Evolutionary conservation across 441 rosid genomes (phyloP), one percentile per base, ranked within the genome.

Genomic region (Croton laevigatus): DNA sequence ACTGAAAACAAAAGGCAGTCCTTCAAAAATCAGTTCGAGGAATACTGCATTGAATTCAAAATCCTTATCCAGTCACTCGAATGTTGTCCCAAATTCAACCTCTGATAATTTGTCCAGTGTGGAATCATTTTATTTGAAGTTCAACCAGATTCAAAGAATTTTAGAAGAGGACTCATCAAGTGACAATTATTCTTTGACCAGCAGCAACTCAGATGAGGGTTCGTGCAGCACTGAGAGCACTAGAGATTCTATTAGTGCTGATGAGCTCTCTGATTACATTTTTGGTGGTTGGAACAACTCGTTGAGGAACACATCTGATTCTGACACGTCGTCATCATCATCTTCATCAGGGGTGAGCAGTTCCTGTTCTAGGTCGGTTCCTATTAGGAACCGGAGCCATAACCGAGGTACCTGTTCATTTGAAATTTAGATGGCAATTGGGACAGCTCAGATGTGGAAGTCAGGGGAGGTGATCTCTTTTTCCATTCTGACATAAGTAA

Each of bases 181-280:
- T 63, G 99, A 95, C 80, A 84, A 74, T 80, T 88, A 86, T 64
- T 94, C 99, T 61, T 89, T 94, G 32, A 75, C 89, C 46, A 87
- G 97, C 83, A 92, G 88, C 83, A 90, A 86, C 78, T 92, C 98
- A 1, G 97, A 94, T 65, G 91, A 94, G 75, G 89, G 93, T 59
- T 89, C 96, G 23, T 88, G 89, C 80, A 89, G 97, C 79, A 91
- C 97, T 10, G 95, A 91, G 34, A 89, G 97, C 83, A 89, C 89
- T 59, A 83, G 84, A 72, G 93, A 84, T 72, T 88, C 93, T 11
- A 63, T 84, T 20, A 80, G 94, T 73, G 75, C 81, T 8, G 98
- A 94, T 46, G 99, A 94, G 62, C 79, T 86, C n/a, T 81, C 94
- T 46, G 97, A 94, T 71, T 83, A 70, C 77, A 79, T 84, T 66